These are phyloP conservation scores for Aspergillus ochraceus DNA, from an alignment of 2,329 filamentous ascomycete species.

Conservation along the genomic window DNA sequence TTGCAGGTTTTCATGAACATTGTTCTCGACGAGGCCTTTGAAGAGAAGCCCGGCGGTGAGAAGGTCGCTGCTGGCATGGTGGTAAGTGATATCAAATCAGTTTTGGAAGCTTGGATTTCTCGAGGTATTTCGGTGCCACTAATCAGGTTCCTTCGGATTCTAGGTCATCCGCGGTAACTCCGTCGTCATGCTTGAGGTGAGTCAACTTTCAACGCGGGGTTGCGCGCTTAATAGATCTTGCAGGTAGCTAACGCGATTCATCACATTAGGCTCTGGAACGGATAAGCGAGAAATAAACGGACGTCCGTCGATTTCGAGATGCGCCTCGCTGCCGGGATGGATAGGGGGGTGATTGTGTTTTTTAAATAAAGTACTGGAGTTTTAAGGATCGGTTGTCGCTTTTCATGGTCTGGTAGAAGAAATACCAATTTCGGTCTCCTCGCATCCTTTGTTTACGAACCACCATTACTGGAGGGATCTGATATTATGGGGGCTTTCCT, in stretches of 20 bases:
- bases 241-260: constrained; percentile 7
- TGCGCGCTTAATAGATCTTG: neutral
- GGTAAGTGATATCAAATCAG: constrained; percentile 52
- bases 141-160: neutral
- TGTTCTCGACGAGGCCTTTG: constrained; percentile 92
- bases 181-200: constrained; percentile 90
- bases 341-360: constrained; percentile 18
- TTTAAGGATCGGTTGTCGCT: constrained; percentile 36
- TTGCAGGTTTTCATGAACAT: constrained; percentile 93
- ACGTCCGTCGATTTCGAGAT: constrained; percentile 14
- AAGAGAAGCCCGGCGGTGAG: constrained; percentile 89
- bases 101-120: neutral
- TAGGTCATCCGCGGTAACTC: constrained; percentile 96
- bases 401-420: constrained; percentile 33
- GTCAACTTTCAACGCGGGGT: constrained; percentile 9
- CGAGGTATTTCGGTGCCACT: neutral
- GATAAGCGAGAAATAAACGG: constrained; percentile 42
- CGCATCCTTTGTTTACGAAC: constrained; percentile 13
- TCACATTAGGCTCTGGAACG: constrained; percentile 40
- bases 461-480: constrained; percentile 3
- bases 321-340: neutral
- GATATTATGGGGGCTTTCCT: neutral
- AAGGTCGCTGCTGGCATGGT: constrained; percentile 92
- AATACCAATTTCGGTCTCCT: constrained; percentile 19
- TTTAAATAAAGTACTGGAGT: constrained; percentile 34